Evolutionary conservation across 139 green algal genomes (phyloP).

Genomic region (Ettlia oleoabundans): DNA sequence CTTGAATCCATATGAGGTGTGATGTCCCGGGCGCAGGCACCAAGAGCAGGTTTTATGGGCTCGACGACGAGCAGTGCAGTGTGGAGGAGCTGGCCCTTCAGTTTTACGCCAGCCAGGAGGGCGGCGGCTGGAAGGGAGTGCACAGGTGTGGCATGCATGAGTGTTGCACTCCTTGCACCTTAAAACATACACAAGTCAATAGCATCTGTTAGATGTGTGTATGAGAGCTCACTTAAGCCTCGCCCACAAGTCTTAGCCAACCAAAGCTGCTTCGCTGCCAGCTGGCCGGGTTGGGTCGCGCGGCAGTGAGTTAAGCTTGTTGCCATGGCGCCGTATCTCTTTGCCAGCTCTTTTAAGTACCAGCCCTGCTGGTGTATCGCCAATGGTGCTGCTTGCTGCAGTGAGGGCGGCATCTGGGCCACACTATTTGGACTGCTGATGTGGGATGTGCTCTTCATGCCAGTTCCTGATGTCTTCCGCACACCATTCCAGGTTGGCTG

Average conservation of each 20-base stretch:
- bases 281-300: no score
- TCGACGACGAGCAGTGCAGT: conserved; percentile 42
- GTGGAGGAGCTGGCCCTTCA: conserved; percentile 85
- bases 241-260: no score
- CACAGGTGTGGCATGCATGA: conserved; percentile 12
- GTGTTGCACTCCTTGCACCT: no score
- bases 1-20: no score
- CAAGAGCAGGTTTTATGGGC: conserved; percentile 61
- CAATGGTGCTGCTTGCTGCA: not conserved
- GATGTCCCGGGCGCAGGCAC: conserved; percentile 4
- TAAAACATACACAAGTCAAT: no score
- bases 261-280: no score
- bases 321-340: no score
- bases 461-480: conserved; percentile 77
- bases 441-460: conserved; percentile 73
- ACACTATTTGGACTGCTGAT: conserved; percentile 85
- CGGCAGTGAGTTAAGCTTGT: no score
- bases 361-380: no score
- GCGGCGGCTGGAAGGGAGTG: conserved; percentile 71
- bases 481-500: conserved; percentile 65
- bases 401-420: conserved; percentile 82
- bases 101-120: conserved; percentile 75
- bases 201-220: no score
- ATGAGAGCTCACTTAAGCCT: no score
- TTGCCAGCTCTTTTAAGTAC: no score